phyloP scores from a whole-genome alignment of 768 basidiomycete genomes.

The Mycena floridula region DNA sequence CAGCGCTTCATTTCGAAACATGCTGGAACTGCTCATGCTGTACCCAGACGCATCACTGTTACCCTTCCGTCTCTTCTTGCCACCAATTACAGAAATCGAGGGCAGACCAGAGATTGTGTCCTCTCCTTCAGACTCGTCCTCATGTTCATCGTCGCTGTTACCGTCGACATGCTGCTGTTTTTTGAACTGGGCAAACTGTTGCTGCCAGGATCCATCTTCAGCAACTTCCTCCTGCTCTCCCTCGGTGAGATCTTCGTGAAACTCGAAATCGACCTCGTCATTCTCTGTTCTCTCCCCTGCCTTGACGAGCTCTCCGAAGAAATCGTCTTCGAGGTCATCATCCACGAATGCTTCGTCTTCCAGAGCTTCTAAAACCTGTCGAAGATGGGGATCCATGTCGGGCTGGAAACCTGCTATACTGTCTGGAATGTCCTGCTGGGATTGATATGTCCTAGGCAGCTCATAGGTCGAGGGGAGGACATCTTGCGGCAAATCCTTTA shows the following conservation, averaged over 20 bases:
- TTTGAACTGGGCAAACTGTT: conserved; percentile 79
- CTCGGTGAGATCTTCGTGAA: conserved; percentile 40
- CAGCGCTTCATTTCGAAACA: conserved; percentile 88
- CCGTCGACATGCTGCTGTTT: conserved; percentile 28
- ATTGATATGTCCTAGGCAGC: conserved; percentile 68
- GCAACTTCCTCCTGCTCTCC: conserved; percentile 30
- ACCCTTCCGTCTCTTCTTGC: conserved; percentile 64
- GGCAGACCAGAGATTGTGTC: conserved; percentile 82
- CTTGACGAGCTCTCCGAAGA: conserved; percentile 65
- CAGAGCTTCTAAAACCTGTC: conserved; percentile 88
- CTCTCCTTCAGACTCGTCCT: conserved; percentile 56
- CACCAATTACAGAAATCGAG: conserved; percentile 69
- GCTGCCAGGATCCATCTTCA: conserved; percentile 60
- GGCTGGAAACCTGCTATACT: conserved; percentile 88
- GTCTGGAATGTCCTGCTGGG: conserved; percentile 71
- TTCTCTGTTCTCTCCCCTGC: conserved; percentile 63
- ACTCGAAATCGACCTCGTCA: conserved; percentile 63
- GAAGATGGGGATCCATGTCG: conserved; percentile 92
- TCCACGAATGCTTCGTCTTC: conserved; percentile 96
- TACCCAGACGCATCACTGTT: conserved; percentile 88
- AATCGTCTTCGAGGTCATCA: conserved; percentile 65
- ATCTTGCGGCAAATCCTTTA: conserved; percentile 61
- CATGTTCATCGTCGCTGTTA: conserved; percentile 47
- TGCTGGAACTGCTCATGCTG: conserved; percentile 95
- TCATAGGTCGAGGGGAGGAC: conserved; percentile 68